Evolutionary conservation across 2,329 filamentous ascomycete genomes (phyloP).

Genomic region (Tolypocladium capitatum): DNA sequence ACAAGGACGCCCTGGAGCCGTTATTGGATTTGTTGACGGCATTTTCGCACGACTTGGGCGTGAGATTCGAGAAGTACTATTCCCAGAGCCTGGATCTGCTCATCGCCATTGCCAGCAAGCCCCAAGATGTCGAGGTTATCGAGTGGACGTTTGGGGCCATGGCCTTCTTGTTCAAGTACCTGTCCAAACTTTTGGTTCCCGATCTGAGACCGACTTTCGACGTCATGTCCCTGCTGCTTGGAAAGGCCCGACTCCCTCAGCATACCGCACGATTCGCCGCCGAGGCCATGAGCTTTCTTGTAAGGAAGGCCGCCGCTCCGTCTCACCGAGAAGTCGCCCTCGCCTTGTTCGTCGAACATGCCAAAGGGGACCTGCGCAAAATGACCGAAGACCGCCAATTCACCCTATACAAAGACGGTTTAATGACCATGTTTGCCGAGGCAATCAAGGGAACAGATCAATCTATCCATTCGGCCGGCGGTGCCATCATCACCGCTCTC

Average conservation of each 20-base stretch:
- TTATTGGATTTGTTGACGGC: conserved; percentile 79
- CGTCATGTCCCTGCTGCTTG: conserved; percentile 71
- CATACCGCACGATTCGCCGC: conserved; percentile 89
- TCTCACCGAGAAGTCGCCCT: conserved; percentile 66
- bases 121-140: conserved; percentile 74
- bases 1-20: conserved; percentile 72
- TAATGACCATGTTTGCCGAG: conserved; percentile 88
- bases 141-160: conserved; percentile 95
- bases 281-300: conserved; percentile 85
- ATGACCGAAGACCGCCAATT: conserved; percentile 42
- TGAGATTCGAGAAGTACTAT: conserved; percentile 81
- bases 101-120: conserved; percentile 61
- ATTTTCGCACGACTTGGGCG: conserved; percentile 86
- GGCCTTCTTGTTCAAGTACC: conserved; percentile 94
- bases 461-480: conserved; percentile 45
- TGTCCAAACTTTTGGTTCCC: conserved; percentile 74
- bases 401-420: conserved; percentile 65
- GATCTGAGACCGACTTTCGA: conserved; percentile 76
- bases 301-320: conserved; percentile 73
- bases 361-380: conserved; percentile 52
- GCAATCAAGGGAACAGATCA: conserved; percentile 52
- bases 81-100: conserved; percentile 61
- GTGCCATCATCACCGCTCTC: conserved; percentile 38
- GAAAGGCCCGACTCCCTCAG: conserved; percentile 66
- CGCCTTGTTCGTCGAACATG: conserved; percentile 55